Base-by-base conservation (phyloP, 345 rosid species). In the Salix exigua region DNA sequence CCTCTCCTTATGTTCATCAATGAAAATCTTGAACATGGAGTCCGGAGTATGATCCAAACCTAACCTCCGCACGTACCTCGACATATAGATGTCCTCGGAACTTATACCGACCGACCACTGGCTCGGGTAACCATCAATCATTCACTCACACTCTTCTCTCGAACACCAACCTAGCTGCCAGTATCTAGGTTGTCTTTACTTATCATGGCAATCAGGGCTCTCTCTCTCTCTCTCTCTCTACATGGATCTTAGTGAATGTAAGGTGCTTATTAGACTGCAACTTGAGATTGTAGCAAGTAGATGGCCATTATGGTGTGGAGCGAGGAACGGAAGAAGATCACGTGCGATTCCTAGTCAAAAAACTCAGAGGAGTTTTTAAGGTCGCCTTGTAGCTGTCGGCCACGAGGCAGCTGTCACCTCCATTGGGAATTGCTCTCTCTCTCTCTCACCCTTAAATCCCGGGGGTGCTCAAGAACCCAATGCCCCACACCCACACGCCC, bases 391-490 rank as follows among this genome's bases (percentile, higher is more conserved):
- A 82, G 83, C 86, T 86, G 91, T 85, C 87, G 80, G 82, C 89
- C 91, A 86, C 87, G 88, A 84, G 84, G 82, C 88, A 68, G 81
- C 84, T 86, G 80, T 81, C 81, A 66, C 63, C 65, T 81, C 79
- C 79, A 69, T 85, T 79, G 91, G 89, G 87, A 87, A 87, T 82
- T 81, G 85, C 76, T 61, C 53, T 60, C 46, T 60, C 40, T 60
- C 40, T n/a, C 37, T 46, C 60, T 75, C 66, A 21, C 83, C 91
- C 89, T 73, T 82, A 30, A 81, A 79, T 88, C 68, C 83, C 86
- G 88, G 87, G 85, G 72, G 83, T 77, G 61, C 48, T 67, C 71
- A 31, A 68, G 72, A 62, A 12, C 64, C 70, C 74, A 65, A 51
- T n/a, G 53, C 33, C 68, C 31, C 25, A 7, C 16, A 3, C 62